Evolutionary conservation across 2,329 filamentous ascomycete genomes (phyloP).

Genomic region (Penicillium sp.): DNA sequence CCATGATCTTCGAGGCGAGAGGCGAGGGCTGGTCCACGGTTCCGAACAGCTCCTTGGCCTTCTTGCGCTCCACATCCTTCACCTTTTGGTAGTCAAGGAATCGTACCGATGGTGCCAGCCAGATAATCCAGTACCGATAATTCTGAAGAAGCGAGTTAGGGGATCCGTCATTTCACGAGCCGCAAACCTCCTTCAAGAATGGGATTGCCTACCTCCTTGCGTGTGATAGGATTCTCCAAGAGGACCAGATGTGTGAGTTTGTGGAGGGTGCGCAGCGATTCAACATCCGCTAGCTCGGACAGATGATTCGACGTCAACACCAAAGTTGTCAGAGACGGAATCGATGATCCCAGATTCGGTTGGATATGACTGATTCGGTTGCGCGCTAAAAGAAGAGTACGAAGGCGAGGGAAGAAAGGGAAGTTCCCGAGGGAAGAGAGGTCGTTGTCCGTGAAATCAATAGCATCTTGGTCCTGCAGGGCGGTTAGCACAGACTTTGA

Average conservation of each 20-base stretch:
- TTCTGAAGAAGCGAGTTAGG: constrained; percentile 56
- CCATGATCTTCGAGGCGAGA: constrained; percentile 81
- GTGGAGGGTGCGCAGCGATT: constrained; percentile 69
- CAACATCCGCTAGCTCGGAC: constrained; percentile 80
- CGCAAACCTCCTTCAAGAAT: not conserved
- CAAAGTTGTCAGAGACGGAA: constrained; percentile 80
- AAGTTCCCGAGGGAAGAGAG: constrained; percentile 89
- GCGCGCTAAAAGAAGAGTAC: constrained; percentile 82
- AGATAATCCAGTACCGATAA: constrained; percentile 90
- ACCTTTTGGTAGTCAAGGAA: constrained; percentile 95
- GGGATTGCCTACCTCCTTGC: constrained; percentile 74
- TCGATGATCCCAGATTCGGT: constrained; percentile 67
- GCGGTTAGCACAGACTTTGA: constrained; percentile 7
- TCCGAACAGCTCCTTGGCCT: constrained; percentile 81
- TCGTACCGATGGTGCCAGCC: constrained; percentile 78
- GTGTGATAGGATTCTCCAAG: constrained; percentile 84
- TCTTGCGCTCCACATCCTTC: constrained; percentile 76
- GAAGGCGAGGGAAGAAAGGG: constrained; percentile 83
- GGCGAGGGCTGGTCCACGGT: constrained; percentile 74
- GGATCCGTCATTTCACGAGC: not conserved
- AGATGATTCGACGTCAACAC: constrained; percentile 83
- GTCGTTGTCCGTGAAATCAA: constrained; percentile 99
- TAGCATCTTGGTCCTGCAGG: constrained; percentile 87
- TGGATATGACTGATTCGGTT: constrained; percentile 87
- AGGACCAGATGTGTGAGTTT: constrained; percentile 78